Evolutionary conservation across 352 stramenopile species (phyloP), one percentile per base, ranked within the genome.

Genomic region (Pythium brassicae): DNA sequence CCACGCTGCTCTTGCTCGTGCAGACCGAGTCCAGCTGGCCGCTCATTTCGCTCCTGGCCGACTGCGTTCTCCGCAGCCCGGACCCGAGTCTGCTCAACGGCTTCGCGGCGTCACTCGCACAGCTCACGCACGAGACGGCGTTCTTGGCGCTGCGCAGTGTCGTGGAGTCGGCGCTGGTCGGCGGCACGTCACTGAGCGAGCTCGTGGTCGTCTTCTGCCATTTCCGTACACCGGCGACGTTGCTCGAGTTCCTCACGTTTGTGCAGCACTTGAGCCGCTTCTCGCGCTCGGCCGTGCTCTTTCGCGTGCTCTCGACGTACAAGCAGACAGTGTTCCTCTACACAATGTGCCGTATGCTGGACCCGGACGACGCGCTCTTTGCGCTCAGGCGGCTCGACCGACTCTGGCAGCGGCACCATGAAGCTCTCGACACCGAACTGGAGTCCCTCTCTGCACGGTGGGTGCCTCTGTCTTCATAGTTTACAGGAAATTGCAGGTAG

Each of bases 321-420:
- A 63, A 72, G 29, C 68, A 75, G 22, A 76, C 76, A 9, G 59
- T 22, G 5, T 86, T 87, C 40, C 63, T 89, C 22, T 86, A 85
- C 22, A 71, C 79, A n/a, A 83, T 89, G 65, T 85, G 74, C 40
- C 67, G 76, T 14, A 66, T 87, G 22, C 55, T 86, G 37, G 79
- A 89, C 46, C 53, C 80, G 27, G 79, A 89, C 35, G 76, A 89
- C 50, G 71, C 79, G 1, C 53, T 86, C 14, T 89, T 86, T n/a
- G 69, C 75, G 8, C 56, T 89, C 20, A 74, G 71, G 35, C 57
- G 74, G n/a, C 65, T 89, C 14, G 75, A 89, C 32, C 74, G 62
- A n/a, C 77, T 85, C 62, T 74, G 72, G 62, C 57, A 67, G 22
- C 59, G 48, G 3, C 53, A 67, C n/a, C 61, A 68, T 4, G 48